Percentiles rank a stretch among this genome's conserved stretches.
Evolutionary conservation across 345 rosid genomes (phyloP).

Genomic region (Garcia nutans): DNA sequence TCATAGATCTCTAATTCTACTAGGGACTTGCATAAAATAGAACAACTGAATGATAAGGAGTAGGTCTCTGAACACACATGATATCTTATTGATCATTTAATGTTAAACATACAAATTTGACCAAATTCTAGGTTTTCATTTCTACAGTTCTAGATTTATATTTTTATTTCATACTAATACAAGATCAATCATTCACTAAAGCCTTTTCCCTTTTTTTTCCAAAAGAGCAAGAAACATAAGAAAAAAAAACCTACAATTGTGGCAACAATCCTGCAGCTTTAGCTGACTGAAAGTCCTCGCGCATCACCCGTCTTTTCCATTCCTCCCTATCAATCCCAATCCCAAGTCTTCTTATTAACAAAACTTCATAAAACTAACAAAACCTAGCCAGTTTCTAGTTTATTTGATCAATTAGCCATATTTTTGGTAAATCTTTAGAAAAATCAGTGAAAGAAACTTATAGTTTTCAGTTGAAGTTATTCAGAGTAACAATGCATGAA

Average conservation of each 20-base stretch:
- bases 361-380: constrained; percentile 13
- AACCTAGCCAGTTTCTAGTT: constrained; percentile 13
- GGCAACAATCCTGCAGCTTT: constrained; percentile 64
- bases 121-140: background rate
- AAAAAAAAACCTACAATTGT: constrained; percentile 67
- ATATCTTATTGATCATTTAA: background rate
- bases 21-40: background rate
- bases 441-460: background rate
- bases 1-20: background rate
- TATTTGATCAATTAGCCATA: background rate
- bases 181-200: constrained; percentile 6
- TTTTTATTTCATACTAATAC: background rate
- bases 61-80: background rate
- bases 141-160: constrained; percentile 10
- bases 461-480: constrained; percentile 20
- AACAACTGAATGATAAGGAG: background rate
- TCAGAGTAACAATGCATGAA: constrained; percentile 7
- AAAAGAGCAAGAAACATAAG: constrained; percentile 21
- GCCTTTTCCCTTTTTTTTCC: background rate
- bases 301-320: constrained; percentile 93
- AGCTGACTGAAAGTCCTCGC: constrained; percentile 66
- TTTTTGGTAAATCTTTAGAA: background rate
- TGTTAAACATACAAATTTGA: background rate
- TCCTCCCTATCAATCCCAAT: constrained; percentile 73
- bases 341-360: constrained; percentile 50